Conservation (phyloP, 192 early-diverging fungal genomes). For the Backusella mclennaniae region DNA sequence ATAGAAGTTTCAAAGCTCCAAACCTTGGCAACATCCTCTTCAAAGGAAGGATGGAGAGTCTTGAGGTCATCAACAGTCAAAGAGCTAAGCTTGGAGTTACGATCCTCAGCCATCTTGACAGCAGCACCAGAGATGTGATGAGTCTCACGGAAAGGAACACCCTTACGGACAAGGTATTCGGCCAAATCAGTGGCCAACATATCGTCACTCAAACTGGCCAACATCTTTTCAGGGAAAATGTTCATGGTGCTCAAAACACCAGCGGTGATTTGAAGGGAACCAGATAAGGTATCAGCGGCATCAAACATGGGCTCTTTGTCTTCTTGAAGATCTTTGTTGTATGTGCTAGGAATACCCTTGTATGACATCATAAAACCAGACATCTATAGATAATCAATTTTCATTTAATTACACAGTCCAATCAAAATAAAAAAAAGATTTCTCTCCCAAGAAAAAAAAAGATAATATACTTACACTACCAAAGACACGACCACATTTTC, state of each 20-base stretch:
- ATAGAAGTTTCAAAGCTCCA: slow-evolving; percentile 94
- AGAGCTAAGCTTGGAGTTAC: slow-evolving; percentile 67
- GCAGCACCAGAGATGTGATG: slow-evolving; percentile 98
- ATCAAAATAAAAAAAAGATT: background rate
- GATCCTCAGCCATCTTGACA: slow-evolving; percentile 90
- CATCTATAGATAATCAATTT: slow-evolving; percentile 50
- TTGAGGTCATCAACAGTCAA: slow-evolving; percentile 81
- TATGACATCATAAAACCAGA: slow-evolving; percentile 97
- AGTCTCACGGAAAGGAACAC: slow-evolving; percentile 97
- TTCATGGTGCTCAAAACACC: slow-evolving; percentile 91
- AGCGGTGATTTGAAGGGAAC: slow-evolving; percentile 89
- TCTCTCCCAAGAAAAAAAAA: background rate
- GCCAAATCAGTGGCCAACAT: slow-evolving; percentile 99
- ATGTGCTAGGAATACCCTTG: slow-evolving; percentile 96
- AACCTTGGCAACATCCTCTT: slow-evolving; percentile 73
- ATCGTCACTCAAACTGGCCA: slow-evolving; percentile 74
- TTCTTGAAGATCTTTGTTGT: slow-evolving; percentile 99
- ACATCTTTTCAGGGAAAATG: slow-evolving; percentile 85
- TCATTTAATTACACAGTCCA: background rate
- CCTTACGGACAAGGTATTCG: slow-evolving; percentile 97
- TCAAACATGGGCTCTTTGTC: slow-evolving; percentile 99
- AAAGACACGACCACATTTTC: slow-evolving; percentile 96
- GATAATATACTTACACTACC: slow-evolving; percentile 59
- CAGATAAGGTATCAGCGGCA: slow-evolving; percentile 84
- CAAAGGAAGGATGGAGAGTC: slow-evolving; percentile 82